Evolutionary conservation across 768 basidiomycete genomes (phyloP).

Genomic region (Lentinula lateritia): DNA sequence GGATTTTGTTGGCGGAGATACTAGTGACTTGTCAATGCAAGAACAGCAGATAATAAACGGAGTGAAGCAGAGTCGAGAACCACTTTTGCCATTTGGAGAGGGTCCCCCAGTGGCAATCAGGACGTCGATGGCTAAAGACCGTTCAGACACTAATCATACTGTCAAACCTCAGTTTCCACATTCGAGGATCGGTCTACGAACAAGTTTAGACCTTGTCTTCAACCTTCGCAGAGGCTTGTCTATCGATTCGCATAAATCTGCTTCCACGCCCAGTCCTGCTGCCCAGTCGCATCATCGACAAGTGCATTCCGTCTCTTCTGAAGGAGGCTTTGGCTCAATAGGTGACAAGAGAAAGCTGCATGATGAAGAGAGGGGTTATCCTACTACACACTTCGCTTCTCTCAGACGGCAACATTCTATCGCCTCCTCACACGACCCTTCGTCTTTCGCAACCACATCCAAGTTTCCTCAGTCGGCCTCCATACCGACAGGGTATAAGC

Average conservation of each 20-base stretch:
- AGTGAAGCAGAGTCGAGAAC: constrained; percentile 66
- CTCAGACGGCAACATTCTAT: constrained; percentile 17
- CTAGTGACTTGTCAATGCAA: constrained; percentile 22
- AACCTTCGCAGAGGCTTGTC: constrained; percentile 39
- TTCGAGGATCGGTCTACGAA: constrained; percentile 38
- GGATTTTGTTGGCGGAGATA: constrained; percentile 13
- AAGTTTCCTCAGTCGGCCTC: background rate
- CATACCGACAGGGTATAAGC: constrained; percentile 1
- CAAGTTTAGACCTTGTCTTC: constrained; percentile 57
- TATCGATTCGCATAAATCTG: constrained; percentile 14
- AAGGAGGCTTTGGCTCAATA: background rate
- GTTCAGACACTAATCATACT: background rate
- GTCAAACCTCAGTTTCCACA: constrained; percentile 17
- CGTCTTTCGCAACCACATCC: constrained; percentile 14
- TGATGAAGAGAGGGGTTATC: constrained; percentile 29
- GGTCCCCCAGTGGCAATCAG: constrained; percentile 15
- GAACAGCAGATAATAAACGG: constrained; percentile 25
- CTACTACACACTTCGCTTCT: constrained; percentile 9
- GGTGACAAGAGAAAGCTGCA: constrained; percentile 21
- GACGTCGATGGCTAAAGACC: background rate
- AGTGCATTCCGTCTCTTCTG: background rate
- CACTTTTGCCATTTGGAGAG: constrained; percentile 56
- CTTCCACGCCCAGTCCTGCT: constrained; percentile 5
- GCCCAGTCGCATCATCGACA: background rate
- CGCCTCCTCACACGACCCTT: constrained; percentile 13